Evolutionary conservation across 257 asterid genomes (phyloP).

Genomic region (Jasminum sambac): DNA sequence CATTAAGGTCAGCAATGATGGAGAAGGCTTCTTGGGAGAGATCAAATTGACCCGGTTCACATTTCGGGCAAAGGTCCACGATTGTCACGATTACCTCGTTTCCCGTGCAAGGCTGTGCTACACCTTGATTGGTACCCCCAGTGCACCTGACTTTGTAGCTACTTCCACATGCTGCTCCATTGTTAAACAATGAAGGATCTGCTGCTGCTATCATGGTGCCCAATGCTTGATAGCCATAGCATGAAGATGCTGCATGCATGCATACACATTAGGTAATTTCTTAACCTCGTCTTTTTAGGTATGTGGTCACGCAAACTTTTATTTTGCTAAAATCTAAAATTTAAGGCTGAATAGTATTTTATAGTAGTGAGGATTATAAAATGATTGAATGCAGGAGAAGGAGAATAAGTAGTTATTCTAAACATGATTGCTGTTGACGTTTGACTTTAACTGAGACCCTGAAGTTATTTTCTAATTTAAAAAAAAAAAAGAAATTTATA

Average conservation of each 20-base stretch:
- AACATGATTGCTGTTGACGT: no score
- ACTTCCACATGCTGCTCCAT: slow-evolving; percentile 34
- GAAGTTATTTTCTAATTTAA: no score
- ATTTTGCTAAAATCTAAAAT: no score
- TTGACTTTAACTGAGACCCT: no score
- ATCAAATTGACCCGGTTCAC: slow-evolving; percentile 34
- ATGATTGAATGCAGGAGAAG: no score
- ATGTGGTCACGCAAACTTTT: no score
- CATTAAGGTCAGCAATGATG: slow-evolving; percentile 34
- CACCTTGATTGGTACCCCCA: slow-evolving; percentile 27
- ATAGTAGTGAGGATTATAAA: no score
- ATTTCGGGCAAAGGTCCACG: slow-evolving; percentile 37
- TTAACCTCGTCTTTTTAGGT: background rate
- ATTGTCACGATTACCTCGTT: slow-evolving; percentile 27
- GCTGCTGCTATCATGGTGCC: slow-evolving; percentile 47
- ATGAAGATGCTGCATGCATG: slow-evolving; percentile 31
- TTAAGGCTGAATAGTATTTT: no score
- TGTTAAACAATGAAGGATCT: slow-evolving; percentile 28
- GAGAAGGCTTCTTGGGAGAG: slow-evolving; percentile 42
- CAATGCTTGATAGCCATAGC: slow-evolving; percentile 29
- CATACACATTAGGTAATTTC: background rate
- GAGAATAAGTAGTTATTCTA: no score
- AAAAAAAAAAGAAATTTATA: no score
- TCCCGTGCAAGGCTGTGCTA: slow-evolving; percentile 32
- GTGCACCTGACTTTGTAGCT: slow-evolving; percentile 32